Conservation (phyloP, 768 basidiomycete species). For the Boletus rubescentipes region DNA sequence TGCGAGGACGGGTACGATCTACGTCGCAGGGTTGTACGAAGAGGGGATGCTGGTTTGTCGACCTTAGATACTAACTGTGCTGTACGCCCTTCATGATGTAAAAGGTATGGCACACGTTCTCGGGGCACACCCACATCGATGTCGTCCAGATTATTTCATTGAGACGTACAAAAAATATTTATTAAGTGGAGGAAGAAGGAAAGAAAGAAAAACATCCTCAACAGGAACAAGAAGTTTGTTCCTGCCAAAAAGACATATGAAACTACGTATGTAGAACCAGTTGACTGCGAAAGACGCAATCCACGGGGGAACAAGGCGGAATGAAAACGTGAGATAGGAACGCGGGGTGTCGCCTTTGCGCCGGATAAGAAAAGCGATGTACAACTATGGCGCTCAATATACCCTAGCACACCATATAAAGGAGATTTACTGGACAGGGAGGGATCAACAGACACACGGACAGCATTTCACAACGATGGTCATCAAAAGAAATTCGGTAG, state of each 20-base stretch:
- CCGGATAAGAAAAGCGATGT: slow-evolving; percentile 7
- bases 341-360: slow-evolving; percentile 20
- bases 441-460: slow-evolving; percentile 14
- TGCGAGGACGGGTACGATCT: slow-evolving; percentile 45
- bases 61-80: slow-evolving; percentile 16
- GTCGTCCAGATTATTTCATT: slow-evolving; percentile 1
- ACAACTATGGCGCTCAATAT: slow-evolving; percentile 19
- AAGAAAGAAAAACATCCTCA: not conserved
- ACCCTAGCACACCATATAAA: slow-evolving; percentile 20
- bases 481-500: slow-evolving; percentile 61
- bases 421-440: slow-evolving; percentile 10
- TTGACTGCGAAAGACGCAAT: not conserved
- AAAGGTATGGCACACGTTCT: not conserved
- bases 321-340: not conserved
- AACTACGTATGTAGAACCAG: not conserved
- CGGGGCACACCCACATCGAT: not conserved
- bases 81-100: not conserved
- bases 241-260: slow-evolving; percentile 4
- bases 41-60: slow-evolving; percentile 53
- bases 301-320: not conserved
- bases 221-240: not conserved
- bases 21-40: slow-evolving; percentile 59
- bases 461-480: slow-evolving; percentile 8
- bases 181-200: not conserved
- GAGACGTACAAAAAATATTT: slow-evolving; percentile 16